These are phyloP conservation scores for Trypanosomatidae sp. DNA, from an alignment of 208 protist species.

Conservation along the genomic window DNA sequence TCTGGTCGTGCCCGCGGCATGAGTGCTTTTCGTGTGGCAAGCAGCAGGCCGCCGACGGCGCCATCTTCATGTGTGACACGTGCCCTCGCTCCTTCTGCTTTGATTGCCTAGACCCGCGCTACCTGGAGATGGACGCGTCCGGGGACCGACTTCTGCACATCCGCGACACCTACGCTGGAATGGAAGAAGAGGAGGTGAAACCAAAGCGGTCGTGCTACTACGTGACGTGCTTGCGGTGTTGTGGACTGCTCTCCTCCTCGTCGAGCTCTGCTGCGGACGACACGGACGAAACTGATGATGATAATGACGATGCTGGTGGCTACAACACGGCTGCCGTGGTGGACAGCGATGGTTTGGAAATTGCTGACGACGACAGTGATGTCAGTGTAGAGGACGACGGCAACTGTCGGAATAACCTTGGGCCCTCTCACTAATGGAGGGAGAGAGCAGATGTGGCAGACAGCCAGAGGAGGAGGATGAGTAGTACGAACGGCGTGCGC, in stretches of 20 bases:
- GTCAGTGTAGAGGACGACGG: not conserved
- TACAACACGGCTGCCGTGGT: not conserved
- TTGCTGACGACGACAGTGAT: conserved; percentile 5
- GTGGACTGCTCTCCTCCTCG: conserved; percentile 61
- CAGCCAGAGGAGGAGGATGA: not conserved
- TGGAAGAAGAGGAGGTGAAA: conserved; percentile 67
- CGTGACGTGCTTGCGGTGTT: conserved; percentile 78
- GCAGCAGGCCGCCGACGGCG: conserved; percentile 54
- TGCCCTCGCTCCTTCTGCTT: conserved; percentile 86
- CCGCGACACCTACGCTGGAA: conserved; percentile 57
- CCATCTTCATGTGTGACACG: conserved; percentile 82
- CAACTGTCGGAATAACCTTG: not conserved
- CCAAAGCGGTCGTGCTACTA: conserved; percentile 76
- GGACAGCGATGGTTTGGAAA: conserved; percentile 10
- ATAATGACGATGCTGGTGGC: conserved; percentile 8
- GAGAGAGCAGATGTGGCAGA: not conserved
- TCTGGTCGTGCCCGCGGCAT: conserved; percentile 81
- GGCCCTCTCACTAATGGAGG: not conserved
- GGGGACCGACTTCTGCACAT: conserved; percentile 66
- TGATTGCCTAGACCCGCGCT: conserved; percentile 81
- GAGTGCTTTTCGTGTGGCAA: conserved; percentile 65
- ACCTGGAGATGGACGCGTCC: conserved; percentile 67
- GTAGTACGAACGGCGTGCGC: not conserved
- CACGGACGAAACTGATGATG: conserved; percentile 10
- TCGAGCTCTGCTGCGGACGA: conserved; percentile 23